phyloP scores from a whole-genome alignment of 2,329 filamentous ascomycete species.

The Fusarium goolgardi region DNA sequence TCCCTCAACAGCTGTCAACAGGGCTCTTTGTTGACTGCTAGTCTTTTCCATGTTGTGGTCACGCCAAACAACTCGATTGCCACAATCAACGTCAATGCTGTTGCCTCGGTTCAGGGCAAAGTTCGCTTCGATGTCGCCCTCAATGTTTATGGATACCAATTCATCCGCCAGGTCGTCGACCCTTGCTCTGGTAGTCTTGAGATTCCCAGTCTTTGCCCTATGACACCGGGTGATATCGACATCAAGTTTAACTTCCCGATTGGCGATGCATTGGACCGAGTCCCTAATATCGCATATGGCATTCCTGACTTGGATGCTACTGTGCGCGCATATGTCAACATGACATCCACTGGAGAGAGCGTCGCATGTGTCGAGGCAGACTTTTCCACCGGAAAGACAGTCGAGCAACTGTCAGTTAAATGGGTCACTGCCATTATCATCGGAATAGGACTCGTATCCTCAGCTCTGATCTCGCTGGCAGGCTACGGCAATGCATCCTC shows the following conservation, averaged over 20 bases:
- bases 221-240: constrained; percentile 84
- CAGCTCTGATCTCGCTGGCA: constrained; percentile 87
- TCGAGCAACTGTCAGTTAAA: constrained; percentile 86
- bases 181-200: constrained; percentile 72
- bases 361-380: constrained; percentile 89
- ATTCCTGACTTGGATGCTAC: constrained; percentile 92
- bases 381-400: constrained; percentile 90
- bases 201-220: constrained; percentile 84
- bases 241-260: constrained; percentile 76
- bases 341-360: constrained; percentile 67
- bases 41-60: constrained; percentile 86
- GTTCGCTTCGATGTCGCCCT: constrained; percentile 81
- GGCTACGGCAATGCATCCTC: constrained; percentile 94
- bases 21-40: constrained; percentile 86
- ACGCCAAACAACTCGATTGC: constrained; percentile 79
- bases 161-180: constrained; percentile 74
- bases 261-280: constrained; percentile 66
- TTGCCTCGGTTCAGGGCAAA: constrained; percentile 83
- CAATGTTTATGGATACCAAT: constrained; percentile 83
- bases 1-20: constrained; percentile 87
- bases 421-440: constrained; percentile 91
- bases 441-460: constrained; percentile 83
- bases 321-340: constrained; percentile 83
- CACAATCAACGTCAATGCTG: constrained; percentile 79
- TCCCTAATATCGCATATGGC: constrained; percentile 87